Evolutionary conservation across 129 eudicot species (phyloP), one percentile per base, ranked within the genome.

Genomic region (Lactuca sativa): DNA sequence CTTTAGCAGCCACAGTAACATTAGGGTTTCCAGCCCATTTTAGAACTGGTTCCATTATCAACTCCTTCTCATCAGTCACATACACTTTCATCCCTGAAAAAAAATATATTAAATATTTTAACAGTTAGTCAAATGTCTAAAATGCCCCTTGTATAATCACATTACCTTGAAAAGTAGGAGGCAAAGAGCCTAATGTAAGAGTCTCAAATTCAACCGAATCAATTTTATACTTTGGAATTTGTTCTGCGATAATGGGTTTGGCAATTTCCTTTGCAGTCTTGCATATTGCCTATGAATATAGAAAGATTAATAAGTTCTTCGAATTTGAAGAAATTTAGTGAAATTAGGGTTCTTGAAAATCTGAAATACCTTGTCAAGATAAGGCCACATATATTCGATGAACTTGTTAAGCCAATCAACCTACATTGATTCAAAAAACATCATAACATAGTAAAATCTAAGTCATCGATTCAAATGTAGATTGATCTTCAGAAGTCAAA

Each of bases 1-100:
- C 99, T 83, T 75, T 93, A 32, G 89, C 86, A 79, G 83, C 88
- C 62, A 93, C 76, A 40, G 87, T 63, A 62, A 93, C 81, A 72
- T 93, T 83, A 64, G 99, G 99, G 75, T 90, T 90, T 71, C 85
- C 99, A 9, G 99, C 99, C 99, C 99, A 93, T 76, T 90, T 93
- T 44, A 93, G 6, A 17, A 83, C 71, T 38, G 97, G 99, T 80
- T 93, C 99, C 99, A 93, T 90, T 40, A 93, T 93, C 88, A 93
- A 81, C 77, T 90, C 99, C 81, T 89, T 93, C 67, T 93, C 99
- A 25, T 85, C 97, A 48, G 99, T 93, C 61, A 81, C 73, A 82
- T 83, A 93, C 61, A 93, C 96, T 71, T 93, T 93, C 98, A 93
- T 93, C 68, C 98, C 98, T 93, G 74, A 54, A 66, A 76, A n/a